Base-by-base conservation (phyloP, 208 protist genomes). In the Strigomonas culicis region DNA sequence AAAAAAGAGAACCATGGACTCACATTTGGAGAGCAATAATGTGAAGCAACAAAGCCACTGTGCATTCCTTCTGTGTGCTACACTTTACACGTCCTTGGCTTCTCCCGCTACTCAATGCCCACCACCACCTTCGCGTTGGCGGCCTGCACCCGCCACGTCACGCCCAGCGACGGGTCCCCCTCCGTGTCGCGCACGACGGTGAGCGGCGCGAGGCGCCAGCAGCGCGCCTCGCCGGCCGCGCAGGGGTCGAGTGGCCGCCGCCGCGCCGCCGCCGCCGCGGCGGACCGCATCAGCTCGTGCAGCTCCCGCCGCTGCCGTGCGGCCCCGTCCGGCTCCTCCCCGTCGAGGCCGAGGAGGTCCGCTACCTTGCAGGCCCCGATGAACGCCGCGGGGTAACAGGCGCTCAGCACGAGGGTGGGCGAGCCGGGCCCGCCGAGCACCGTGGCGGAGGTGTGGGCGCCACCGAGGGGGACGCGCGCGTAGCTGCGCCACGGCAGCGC, bases 361-460 rank as follows among this genome's bases (percentile, higher is more conserved):
- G 56, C 50, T 24, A 84, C 73, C 39, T 84, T 77, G 56, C 78
- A 84, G 44, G 66, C 74, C 8, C 74, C 78, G 39, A 84, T 84
- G 53, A 75, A 70, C 1, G 78, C 62, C 11, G 70, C 66, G 11
- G 78, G 78, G 68, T 80, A 84, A 55, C 72, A 84, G 50, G 67
- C 64, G 17, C 64, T 77, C 2, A 84, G 66, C 28, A 84, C 70
- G 47, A 80, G 58, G 0, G 74, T 77, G 55, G 66, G 74, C 13
- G 69, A 69, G n/a, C 65, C 43, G 51, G 51, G 46, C 17, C 44
- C 25, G 30, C 74, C 77, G 13, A 83, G 25, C 24, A 74, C 57
- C 17, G 66, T 68, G 19, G 68, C 78, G n/a, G 78, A 84, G 27
- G 68, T 75, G 44, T 80, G 77, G 49, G 78, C 70, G 1, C 78